These are phyloP conservation scores for Limnanthes douglasii DNA, from an alignment of 345 rosid species.

Conservation along the genomic window DNA sequence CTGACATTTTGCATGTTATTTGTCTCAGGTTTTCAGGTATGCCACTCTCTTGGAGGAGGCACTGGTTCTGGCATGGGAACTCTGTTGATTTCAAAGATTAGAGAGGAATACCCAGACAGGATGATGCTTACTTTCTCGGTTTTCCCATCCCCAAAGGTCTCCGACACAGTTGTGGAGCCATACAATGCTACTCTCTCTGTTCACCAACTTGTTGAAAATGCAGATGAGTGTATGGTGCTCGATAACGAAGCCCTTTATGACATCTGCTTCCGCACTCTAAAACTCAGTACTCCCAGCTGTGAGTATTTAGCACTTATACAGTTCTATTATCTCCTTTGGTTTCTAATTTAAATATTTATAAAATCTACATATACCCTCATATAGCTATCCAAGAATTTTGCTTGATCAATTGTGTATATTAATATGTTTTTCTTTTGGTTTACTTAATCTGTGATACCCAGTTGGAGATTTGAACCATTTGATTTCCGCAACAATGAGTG, in stretches of 20 bases:
- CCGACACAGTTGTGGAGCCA: slow-evolving; percentile 98
- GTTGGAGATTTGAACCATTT: slow-evolving; percentile 96
- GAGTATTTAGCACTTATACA: slow-evolving; percentile 11
- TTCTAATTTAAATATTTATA: neutral
- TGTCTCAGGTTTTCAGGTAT: slow-evolving; percentile 71
- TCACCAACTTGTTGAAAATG: slow-evolving; percentile 91
- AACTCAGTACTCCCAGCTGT: slow-evolving; percentile 98
- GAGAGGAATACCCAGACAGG: slow-evolving; percentile 96
- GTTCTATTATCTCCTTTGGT: neutral
- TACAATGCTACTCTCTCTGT: slow-evolving; percentile 97
- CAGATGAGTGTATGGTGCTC: slow-evolving; percentile 95
- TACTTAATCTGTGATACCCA: slow-evolving; percentile 17
- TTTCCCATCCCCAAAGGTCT: slow-evolving; percentile 95
- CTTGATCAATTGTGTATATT: too few species aligned
- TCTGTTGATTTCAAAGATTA: slow-evolving; percentile 76
- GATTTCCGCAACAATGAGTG: slow-evolving; percentile 95
- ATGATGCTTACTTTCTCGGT: slow-evolving; percentile 99
- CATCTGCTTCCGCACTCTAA: slow-evolving; percentile 93
- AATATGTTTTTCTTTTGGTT: too few species aligned
- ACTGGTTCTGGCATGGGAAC: slow-evolving; percentile 99
- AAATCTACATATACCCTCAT: too few species aligned
- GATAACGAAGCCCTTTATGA: slow-evolving; percentile 97
- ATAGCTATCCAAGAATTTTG: too few species aligned
- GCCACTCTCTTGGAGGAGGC: slow-evolving; percentile 97
- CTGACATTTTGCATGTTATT: neutral